Percentiles rank a stretch among this genome's conserved stretches.
These are phyloP conservation scores for Calophaca sinica DNA, from an alignment of 306 rosid species.

Conservation along the genomic window DNA sequence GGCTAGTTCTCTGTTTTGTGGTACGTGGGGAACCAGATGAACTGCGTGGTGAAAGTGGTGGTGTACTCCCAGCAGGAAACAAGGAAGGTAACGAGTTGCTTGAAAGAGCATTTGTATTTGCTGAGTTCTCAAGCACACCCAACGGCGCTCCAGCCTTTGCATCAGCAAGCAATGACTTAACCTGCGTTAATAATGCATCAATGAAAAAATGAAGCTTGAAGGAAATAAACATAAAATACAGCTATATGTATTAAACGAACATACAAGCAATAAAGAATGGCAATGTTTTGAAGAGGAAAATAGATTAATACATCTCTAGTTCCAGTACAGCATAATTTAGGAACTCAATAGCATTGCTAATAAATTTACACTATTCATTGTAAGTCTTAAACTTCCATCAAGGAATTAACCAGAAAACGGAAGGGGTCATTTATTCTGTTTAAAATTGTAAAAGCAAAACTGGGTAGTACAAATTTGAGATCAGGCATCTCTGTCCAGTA, in stretches of 20 bases:
- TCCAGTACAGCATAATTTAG: conserved; percentile 18
- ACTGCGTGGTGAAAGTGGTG: conserved; percentile 89
- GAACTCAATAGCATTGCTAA: conserved; percentile 29
- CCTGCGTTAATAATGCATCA: conserved; percentile 56
- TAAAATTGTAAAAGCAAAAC: conserved; percentile 14
- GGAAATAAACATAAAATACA: conserved; percentile 12
- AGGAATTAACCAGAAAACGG: conserved; percentile 5
- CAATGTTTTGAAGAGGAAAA: conserved; percentile 24
- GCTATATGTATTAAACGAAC: conserved; percentile 22
- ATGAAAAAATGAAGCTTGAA: conserved; percentile 29
- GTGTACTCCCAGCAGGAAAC: conserved; percentile 75
- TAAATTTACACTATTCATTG: conserved; percentile 16
- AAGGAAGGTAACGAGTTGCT: conserved; percentile 64
- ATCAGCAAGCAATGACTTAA: conserved; percentile 73
- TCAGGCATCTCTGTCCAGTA: conserved; percentile 22
- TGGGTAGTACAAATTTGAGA: not conserved
- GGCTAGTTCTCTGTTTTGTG: conserved; percentile 68
- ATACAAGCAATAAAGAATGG: not conserved
- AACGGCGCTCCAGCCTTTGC: conserved; percentile 62
- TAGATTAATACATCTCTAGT: not conserved
- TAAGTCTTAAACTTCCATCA: not conserved
- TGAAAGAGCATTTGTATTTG: conserved; percentile 52
- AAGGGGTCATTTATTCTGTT: not conserved
- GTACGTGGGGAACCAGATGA: conserved; percentile 80
- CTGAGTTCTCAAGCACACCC: conserved; percentile 56